Evolutionary conservation across 2,329 filamentous ascomycete species (phyloP).

Genomic region (Tolypocladium amazonense): DNA sequence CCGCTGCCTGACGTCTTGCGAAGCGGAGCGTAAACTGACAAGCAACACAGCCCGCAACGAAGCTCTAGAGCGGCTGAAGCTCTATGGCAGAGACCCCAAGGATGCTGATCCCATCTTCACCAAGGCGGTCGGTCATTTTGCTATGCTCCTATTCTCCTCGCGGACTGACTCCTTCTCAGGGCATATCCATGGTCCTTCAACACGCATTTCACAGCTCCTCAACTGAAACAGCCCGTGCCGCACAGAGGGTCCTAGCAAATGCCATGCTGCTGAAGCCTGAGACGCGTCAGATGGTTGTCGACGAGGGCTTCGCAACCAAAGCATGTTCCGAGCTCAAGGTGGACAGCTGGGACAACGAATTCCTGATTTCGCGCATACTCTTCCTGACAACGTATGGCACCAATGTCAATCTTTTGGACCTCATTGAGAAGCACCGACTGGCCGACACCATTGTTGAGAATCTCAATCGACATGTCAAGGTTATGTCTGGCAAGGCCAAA

Average conservation of each 20-base stretch:
- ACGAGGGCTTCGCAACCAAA: slow-evolving; percentile 44
- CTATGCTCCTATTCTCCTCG: background rate
- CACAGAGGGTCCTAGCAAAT: slow-evolving; percentile 72
- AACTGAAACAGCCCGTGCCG: slow-evolving; percentile 58
- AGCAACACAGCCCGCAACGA: slow-evolving; percentile 46
- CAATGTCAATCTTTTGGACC: slow-evolving; percentile 36
- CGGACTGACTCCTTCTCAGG: slow-evolving; percentile 35
- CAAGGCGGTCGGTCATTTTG: slow-evolving; percentile 44
- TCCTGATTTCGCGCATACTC: slow-evolving; percentile 46
- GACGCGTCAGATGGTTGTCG: slow-evolving; percentile 32
- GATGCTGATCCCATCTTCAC: slow-evolving; percentile 78
- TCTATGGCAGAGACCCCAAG: slow-evolving; percentile 50
- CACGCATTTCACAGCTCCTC: slow-evolving; percentile 63
- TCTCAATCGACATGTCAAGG: slow-evolving; percentile 56
- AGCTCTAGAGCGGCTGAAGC: slow-evolving; percentile 59
- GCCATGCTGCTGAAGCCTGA: slow-evolving; percentile 44
- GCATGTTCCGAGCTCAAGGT: slow-evolving; percentile 62
- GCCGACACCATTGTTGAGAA: slow-evolving; percentile 55
- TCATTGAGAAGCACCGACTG: slow-evolving; percentile 30
- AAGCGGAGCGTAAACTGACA: slow-evolving; percentile 5
- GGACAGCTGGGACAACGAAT: slow-evolving; percentile 74
- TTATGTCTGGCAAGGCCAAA: slow-evolving; percentile 19
- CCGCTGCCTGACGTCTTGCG: slow-evolving; percentile 1
- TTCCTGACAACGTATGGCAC: slow-evolving; percentile 38
- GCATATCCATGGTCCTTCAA: slow-evolving; percentile 59